Conservation (phyloP, 1,139 yeast genomes). For the Debaryomyces subglobosus region DNA sequence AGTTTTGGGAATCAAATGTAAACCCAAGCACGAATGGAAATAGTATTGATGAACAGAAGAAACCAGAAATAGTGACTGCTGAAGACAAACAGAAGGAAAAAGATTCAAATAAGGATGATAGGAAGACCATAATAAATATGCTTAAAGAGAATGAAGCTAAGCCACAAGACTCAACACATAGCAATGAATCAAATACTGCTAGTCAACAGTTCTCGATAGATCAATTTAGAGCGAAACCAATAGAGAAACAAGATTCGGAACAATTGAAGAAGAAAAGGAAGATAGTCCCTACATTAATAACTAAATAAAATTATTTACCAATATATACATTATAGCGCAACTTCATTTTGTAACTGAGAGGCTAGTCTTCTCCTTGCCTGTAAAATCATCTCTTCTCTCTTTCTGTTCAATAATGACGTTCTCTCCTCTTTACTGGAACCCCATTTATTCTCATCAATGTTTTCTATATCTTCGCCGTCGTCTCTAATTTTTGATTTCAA, state of each 20-base stretch:
- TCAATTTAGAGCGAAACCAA: slow-evolving; percentile 15
- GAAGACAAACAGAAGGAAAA: not conserved
- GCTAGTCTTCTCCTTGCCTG: slow-evolving; percentile 48
- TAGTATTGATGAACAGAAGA: not conserved
- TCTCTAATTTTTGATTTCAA: slow-evolving; percentile 24
- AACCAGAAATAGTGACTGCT: not conserved
- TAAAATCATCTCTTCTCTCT: slow-evolving; percentile 48
- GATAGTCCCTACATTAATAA: slow-evolving; percentile 47
- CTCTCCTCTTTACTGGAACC: slow-evolving; percentile 24
- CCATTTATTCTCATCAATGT: slow-evolving; percentile 18
- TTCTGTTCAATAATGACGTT: slow-evolving; percentile 24
- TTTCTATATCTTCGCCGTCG: slow-evolving; percentile 13
- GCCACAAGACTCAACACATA: not conserved
- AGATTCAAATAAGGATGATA: not conserved
- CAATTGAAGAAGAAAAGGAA: slow-evolving; percentile 42
- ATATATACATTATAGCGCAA: slow-evolving; percentile 12
- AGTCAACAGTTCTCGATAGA: slow-evolving; percentile 11
- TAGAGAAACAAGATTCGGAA: slow-evolving; percentile 7
- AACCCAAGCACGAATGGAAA: not conserved
- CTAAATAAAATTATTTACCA: slow-evolving; percentile 11
- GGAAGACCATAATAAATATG: slow-evolving; percentile 12
- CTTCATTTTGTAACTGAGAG: slow-evolving; percentile 35
- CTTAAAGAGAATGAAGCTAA: slow-evolving; percentile 12
- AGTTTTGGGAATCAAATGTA: slow-evolving; percentile 5
- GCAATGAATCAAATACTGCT: not conserved